Evolutionary conservation across 2,329 filamentous ascomycete genomes (phyloP).

Genomic region (Curvularia sp.): DNA sequence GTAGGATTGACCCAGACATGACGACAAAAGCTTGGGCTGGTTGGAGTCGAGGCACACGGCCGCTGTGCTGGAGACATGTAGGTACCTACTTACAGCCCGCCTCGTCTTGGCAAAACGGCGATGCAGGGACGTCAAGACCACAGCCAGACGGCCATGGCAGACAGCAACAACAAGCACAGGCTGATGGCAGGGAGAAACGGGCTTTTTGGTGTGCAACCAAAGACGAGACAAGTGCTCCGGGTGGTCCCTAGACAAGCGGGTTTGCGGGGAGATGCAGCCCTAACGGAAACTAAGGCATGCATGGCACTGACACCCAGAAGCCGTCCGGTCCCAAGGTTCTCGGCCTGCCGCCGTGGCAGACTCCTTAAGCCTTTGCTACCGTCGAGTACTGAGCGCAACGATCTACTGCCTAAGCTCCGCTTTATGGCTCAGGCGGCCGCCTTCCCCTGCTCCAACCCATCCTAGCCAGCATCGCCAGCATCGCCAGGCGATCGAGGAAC

Average conservation of each 20-base stretch:
- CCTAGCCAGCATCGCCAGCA: constrained; percentile 23
- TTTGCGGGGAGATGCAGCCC: constrained; percentile 35
- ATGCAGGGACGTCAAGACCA: background rate
- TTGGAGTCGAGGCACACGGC: background rate
- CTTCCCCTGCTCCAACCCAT: constrained; percentile 28
- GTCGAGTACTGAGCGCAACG: constrained; percentile 26
- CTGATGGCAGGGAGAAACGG: no score
- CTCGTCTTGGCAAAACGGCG: background rate
- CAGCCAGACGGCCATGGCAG: background rate
- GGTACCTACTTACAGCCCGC: no score
- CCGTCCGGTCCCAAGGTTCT: constrained; percentile 24
- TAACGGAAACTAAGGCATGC: constrained; percentile 35
- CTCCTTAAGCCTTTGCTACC: constrained; percentile 25
- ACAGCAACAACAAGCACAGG: background rate
- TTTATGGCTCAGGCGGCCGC: constrained; percentile 32
- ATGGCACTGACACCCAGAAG: constrained; percentile 23
- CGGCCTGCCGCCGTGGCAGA: constrained; percentile 29
- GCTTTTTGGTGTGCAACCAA: no score
- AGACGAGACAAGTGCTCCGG: background rate
- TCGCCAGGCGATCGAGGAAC: constrained; percentile 26
- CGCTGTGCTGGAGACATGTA: background rate
- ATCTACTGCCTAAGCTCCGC: constrained; percentile 27
- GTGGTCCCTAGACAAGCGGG: background rate
- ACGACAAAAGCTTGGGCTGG: background rate
- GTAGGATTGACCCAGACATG: background rate